Conservation (phyloP, 2,329 filamentous ascomycete genomes). For the Pestalotiopsis sp. region DNA sequence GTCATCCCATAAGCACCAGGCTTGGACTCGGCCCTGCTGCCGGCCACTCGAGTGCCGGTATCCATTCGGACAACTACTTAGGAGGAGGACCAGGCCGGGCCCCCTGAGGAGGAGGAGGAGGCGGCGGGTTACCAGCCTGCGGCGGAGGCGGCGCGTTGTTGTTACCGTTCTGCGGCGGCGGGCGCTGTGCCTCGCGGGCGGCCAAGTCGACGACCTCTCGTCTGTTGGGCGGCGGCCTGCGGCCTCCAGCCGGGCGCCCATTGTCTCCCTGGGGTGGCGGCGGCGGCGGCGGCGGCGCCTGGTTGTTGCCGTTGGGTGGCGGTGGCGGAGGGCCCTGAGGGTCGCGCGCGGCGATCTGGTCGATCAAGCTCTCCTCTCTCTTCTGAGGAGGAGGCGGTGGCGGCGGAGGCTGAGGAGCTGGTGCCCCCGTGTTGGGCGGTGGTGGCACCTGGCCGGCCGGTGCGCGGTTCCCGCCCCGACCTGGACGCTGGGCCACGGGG, state of each 20-base stretch:
- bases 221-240: background rate
- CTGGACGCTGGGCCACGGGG: background rate
- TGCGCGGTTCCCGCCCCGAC: background rate
- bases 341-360: background rate
- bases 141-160: background rate
- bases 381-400: background rate
- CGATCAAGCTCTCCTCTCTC: background rate
- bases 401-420: background rate
- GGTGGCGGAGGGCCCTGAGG: background rate
- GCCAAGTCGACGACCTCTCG: background rate
- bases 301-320: background rate
- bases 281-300: background rate
- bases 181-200: background rate
- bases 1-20: background rate
- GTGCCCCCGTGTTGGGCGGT: background rate
- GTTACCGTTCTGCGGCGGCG: background rate
- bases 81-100: background rate
- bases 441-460: background rate
- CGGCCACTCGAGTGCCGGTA: background rate
- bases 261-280: background rate
- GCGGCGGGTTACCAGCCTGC: background rate
- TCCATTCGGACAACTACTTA: background rate
- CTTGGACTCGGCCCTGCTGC: background rate
- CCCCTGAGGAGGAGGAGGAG: background rate
- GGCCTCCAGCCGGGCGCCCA: background rate